Percentiles rank a stretch among this genome's conserved stretches.
These are phyloP conservation scores for Hemileccinum impolitum DNA, from an alignment of 768 basidiomycete species.

Conservation along the genomic window DNA sequence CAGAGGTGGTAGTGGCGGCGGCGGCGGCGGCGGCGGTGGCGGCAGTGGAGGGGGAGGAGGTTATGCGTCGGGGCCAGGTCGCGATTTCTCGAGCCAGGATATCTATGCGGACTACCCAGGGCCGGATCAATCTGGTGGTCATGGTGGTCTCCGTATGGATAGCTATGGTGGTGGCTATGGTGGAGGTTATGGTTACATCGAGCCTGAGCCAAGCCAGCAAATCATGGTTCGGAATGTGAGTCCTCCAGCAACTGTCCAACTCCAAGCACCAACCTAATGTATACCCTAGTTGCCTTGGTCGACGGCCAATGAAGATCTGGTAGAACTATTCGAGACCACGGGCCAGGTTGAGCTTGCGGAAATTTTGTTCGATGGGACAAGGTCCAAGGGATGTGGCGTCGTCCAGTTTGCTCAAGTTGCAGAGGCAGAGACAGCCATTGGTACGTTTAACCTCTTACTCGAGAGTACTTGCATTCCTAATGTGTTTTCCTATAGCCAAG, in stretches of 20 bases:
- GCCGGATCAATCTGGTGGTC: conserved; percentile 60
- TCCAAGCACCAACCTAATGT: neutral
- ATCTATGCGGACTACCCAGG: conserved; percentile 92
- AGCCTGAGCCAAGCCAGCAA: conserved; percentile 89
- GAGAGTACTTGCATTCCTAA: conserved; percentile 1
- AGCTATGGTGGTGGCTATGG: conserved; percentile 38
- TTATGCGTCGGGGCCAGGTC: conserved; percentile 49
- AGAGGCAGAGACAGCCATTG: conserved; percentile 94
- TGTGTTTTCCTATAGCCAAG: conserved; percentile 52
- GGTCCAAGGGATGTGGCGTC: conserved; percentile 93
- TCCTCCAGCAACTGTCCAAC: conserved; percentile 16
- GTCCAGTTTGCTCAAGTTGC: conserved; percentile 86
- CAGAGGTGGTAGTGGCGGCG: conserved; percentile 46
- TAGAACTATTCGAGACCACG: conserved; percentile 97
- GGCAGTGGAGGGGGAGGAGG: conserved; percentile 57
- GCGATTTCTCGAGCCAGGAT: conserved; percentile 84
- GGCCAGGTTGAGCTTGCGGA: conserved; percentile 94
- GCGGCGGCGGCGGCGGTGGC: conserved; percentile 48
- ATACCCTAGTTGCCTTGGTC: conserved; percentile 87
- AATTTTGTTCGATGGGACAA: conserved; percentile 87
- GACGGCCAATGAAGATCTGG: conserved; percentile 96
- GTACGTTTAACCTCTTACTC: conserved; percentile 36
- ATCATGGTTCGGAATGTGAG: conserved; percentile 98
- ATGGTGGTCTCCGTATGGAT: conserved; percentile 36
- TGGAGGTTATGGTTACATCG: conserved; percentile 40